These are phyloP conservation scores for Aureobasidium pullulans DNA, from an alignment of 2,329 filamentous ascomycete species.

Conservation along the genomic window DNA sequence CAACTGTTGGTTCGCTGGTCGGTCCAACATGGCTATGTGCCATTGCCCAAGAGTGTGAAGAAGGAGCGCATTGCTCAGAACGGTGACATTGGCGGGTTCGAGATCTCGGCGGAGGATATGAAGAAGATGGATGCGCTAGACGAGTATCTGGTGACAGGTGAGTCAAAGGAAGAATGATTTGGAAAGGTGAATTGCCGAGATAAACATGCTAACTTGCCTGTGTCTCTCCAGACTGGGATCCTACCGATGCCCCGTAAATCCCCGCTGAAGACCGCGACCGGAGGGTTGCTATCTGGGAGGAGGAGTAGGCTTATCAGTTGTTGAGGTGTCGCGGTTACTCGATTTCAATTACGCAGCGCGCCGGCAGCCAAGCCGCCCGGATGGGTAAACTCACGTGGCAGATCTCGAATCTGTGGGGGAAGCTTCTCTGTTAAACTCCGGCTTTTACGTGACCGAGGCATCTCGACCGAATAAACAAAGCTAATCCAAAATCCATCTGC, in stretches of 20 bases:
- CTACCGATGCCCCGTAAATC: slow-evolving; percentile 22
- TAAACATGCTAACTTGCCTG: neutral
- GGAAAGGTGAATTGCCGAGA: neutral
- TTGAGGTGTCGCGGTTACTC: slow-evolving; percentile 7
- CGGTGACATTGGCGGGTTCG: slow-evolving; percentile 52
- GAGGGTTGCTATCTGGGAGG: neutral
- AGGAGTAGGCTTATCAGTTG: slow-evolving; percentile 8
- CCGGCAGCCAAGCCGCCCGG: neutral
- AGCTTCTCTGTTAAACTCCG: neutral
- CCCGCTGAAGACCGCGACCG: neutral
- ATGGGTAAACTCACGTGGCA: neutral
- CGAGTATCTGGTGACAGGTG: slow-evolving; percentile 64
- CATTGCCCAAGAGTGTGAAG: slow-evolving; percentile 64
- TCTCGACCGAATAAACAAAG: neutral
- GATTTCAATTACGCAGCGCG: slow-evolving; percentile 10
- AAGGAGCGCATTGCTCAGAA: slow-evolving; percentile 59
- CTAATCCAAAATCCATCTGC: neutral
- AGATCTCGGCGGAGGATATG: slow-evolving; percentile 59
- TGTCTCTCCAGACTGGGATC: slow-evolving; percentile 27
- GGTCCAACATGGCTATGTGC: slow-evolving; percentile 65
- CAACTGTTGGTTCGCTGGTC: slow-evolving; percentile 75
- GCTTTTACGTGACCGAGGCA: neutral
- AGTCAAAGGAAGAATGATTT: slow-evolving; percentile 31
- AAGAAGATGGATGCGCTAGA: slow-evolving; percentile 56
- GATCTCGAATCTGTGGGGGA: neutral